Evolutionary conservation across 345 rosid species (phyloP), one percentile per base, ranked within the genome.

Genomic region (Eucalyptus brandiana): DNA sequence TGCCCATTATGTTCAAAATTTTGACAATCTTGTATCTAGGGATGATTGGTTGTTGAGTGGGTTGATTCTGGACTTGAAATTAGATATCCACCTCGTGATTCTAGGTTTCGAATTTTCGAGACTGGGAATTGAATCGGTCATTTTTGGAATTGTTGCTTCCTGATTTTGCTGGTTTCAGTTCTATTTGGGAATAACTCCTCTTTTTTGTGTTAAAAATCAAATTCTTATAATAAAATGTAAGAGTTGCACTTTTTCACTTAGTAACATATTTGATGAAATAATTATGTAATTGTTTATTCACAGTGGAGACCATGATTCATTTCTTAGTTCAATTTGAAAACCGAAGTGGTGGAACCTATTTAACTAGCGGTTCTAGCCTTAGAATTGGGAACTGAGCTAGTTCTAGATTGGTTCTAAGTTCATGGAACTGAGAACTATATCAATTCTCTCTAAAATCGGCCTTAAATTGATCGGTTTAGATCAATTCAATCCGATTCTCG

Each of bases 331-430:
- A 67, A 67, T 12, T 0, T 3, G 7, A n/a, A 17, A 30, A 62
- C 4, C 0, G 10, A 62, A 15, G 4, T n/a, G 9, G 34, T 62
- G 37, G 76, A 65, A 65, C 37, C 37, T 16, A 2, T 15, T 65
- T 8, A 65, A 65, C 3, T 6, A 3, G 40, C 2, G 40, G 3
- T 65, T n/a, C 1, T 1, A 0, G 1, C 37, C 72, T 65, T 65
- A 3, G 37, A 65, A 65, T 0, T n/a, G 2, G 37, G 72, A 65
- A 65, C 0, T 1, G 19, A n/a, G 34, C 17, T 0, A 2, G 3
- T 62, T 18, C 4, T 62, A 62, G 69, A 9, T 4, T 13, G 4
- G 32, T 62, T 62, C 17, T 6, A 62, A 30, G 17, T 62, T 62
- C 19, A 4, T 8, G 5, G 4, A 13, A 30, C 0, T 65, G 9